These are phyloP conservation scores for Puccinia horiana DNA, from an alignment of 1,284 basidiomycete species.

Conservation along the genomic window DNA sequence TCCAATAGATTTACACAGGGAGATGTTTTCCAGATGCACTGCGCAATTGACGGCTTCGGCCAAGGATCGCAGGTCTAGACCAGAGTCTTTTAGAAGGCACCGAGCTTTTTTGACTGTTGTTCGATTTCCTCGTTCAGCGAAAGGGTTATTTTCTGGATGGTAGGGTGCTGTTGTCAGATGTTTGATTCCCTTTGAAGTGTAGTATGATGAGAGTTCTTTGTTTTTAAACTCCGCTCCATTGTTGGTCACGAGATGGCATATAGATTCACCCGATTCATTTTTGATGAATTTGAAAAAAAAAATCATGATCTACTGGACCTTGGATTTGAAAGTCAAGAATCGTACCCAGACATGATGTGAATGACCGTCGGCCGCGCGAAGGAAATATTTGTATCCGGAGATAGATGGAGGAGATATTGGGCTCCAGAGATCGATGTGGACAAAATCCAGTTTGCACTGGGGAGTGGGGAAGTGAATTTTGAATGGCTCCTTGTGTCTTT, in stretches of 20 bases:
- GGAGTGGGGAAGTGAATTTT: neutral
- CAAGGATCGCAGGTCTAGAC: neutral
- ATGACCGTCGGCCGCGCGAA: neutral
- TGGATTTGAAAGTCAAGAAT: conserved; percentile 3
- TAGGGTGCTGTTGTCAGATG: no score
- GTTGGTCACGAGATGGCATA: neutral
- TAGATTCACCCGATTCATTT: neutral
- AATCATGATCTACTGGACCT: neutral
- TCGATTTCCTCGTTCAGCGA: neutral
- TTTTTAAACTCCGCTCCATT: conserved; percentile 25
- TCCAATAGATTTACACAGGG: neutral
- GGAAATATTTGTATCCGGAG: neutral
- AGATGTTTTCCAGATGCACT: no score
- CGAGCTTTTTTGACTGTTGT: neutral
- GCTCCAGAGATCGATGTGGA: conserved; percentile 13
- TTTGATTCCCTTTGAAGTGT: neutral
- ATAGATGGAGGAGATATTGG: conserved; percentile 7
- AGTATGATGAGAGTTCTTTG: neutral
- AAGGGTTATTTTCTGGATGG: no score
- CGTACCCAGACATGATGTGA: conserved; percentile 24
- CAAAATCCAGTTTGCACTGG: neutral
- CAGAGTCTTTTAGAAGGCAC: neutral
- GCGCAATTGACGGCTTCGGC: conserved; percentile 3
- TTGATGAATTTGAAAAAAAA: neutral
- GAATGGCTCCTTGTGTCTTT: conserved; percentile 1